Conservation (phyloP, 352 stramenopile species). For the Globisporangium alternatum region DNA sequence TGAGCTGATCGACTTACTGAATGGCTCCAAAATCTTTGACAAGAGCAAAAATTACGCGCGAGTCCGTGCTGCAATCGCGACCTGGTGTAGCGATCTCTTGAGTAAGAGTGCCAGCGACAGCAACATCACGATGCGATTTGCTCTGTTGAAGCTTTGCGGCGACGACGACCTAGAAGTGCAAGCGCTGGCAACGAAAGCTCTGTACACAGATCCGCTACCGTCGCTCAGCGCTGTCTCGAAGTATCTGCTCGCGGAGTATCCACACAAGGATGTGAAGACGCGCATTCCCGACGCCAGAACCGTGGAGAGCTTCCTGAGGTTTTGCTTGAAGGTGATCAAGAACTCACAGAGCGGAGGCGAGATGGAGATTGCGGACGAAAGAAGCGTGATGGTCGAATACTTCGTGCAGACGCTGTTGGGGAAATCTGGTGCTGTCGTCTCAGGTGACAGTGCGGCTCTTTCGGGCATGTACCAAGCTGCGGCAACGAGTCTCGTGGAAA, state of each 20-base stretch:
- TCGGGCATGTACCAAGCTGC: slow-evolving; percentile 33
- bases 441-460: background rate
- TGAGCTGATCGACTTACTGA: slow-evolving; percentile 54
- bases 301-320: slow-evolving; percentile 49
- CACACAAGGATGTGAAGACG: slow-evolving; percentile 36
- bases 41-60: slow-evolving; percentile 54
- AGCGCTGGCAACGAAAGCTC: slow-evolving; percentile 29
- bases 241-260: slow-evolving; percentile 26
- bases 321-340: slow-evolving; percentile 51
- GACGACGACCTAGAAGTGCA: slow-evolving; percentile 45
- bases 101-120: slow-evolving; percentile 16
- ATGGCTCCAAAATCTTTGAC: slow-evolving; percentile 62
- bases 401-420: slow-evolving; percentile 46
- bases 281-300: slow-evolving; percentile 30
- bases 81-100: slow-evolving; percentile 54
- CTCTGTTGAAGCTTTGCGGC: slow-evolving; percentile 42
- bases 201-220: slow-evolving; percentile 48
- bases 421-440: background rate
- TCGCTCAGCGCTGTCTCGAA: slow-evolving; percentile 25
- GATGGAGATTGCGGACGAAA: slow-evolving; percentile 24
- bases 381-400: slow-evolving; percentile 39
- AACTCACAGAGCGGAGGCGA: slow-evolving; percentile 9
- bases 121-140: slow-evolving; percentile 53
- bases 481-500: slow-evolving; percentile 33
- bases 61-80: slow-evolving; percentile 53